Conservation (phyloP, 2,329 filamentous ascomycete species). For the Teratosphaeria zuluensis region DNA sequence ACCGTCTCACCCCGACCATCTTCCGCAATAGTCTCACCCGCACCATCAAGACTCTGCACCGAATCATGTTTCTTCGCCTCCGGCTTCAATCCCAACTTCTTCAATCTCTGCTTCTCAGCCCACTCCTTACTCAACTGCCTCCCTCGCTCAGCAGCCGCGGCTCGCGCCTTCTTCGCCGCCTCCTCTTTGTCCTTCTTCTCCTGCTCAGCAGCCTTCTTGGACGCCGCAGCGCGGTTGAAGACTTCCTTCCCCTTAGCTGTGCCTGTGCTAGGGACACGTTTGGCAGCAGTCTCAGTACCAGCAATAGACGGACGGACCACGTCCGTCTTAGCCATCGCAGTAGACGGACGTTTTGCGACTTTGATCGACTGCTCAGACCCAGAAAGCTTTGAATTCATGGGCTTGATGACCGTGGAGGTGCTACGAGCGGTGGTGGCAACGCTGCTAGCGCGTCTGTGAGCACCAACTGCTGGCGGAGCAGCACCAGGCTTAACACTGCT, state of each 20-base stretch:
- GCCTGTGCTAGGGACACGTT: slow-evolving; percentile 16
- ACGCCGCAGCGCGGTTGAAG: slow-evolving; percentile 34
- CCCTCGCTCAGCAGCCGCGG: slow-evolving; percentile 37
- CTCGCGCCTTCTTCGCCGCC: slow-evolving; percentile 36
- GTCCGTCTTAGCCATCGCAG: background rate
- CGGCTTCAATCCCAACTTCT: slow-evolving; percentile 18
- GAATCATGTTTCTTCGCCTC: slow-evolving; percentile 3
- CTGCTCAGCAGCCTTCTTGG: slow-evolving; percentile 31
- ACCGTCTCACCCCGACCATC: background rate
- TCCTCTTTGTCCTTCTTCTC: slow-evolving; percentile 39
- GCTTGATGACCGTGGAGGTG: background rate
- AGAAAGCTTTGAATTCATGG: slow-evolving; percentile 6
- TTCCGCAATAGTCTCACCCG: background rate
- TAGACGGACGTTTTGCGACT: slow-evolving; percentile 10
- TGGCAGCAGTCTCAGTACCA: background rate
- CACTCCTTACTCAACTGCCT: slow-evolving; percentile 37
- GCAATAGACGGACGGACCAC: background rate
- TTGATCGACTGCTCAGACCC: slow-evolving; percentile 5
- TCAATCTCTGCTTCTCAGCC: slow-evolving; percentile 37
- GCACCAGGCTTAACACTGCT: slow-evolving; percentile 1
- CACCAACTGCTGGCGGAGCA: background rate
- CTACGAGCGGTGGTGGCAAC: slow-evolving; percentile 3
- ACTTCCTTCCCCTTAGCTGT: slow-evolving; percentile 35
- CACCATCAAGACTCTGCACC: background rate
- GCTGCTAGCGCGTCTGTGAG: slow-evolving; percentile 16